A percentile compares a stretch with the other conserved stretches of the same genome.
Conservation (phyloP, 768 basidiomycete species). For the Inosperma sp. region DNA sequence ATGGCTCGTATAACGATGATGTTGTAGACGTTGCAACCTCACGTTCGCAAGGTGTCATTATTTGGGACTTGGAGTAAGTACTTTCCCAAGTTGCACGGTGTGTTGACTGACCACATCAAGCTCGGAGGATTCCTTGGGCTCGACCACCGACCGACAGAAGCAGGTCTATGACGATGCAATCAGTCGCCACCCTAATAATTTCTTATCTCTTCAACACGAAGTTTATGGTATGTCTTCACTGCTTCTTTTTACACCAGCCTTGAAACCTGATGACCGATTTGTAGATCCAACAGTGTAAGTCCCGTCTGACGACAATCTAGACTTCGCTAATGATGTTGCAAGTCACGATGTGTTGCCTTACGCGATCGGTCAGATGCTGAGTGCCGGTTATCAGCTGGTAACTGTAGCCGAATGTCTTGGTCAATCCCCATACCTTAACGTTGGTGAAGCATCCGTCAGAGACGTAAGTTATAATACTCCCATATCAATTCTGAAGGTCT, state of each 20-base stretch:
- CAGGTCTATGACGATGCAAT: slow-evolving; percentile 26
- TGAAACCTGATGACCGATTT: too few species aligned
- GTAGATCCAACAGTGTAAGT: slow-evolving; percentile 9
- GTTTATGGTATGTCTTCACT: slow-evolving; percentile 25
- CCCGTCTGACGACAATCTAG: not conserved
- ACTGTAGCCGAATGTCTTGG: slow-evolving; percentile 42
- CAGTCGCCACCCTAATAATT: slow-evolving; percentile 28
- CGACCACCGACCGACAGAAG: slow-evolving; percentile 27
- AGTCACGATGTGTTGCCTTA: slow-evolving; percentile 36
- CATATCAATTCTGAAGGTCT: not conserved
- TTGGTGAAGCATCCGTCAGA: slow-evolving; percentile 24
- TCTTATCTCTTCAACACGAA: slow-evolving; percentile 42
- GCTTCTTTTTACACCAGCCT: too few species aligned
- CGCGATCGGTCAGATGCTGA: slow-evolving; percentile 34
- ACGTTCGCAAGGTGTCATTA: slow-evolving; percentile 29
- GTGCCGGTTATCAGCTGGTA: slow-evolving; percentile 40
- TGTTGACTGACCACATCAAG: slow-evolving; percentile 18
- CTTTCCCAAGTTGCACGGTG: not conserved
- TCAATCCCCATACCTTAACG: slow-evolving; percentile 32
- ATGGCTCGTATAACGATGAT: slow-evolving; percentile 37
- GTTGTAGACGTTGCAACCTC: slow-evolving; percentile 26
- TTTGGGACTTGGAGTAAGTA: slow-evolving; percentile 38
- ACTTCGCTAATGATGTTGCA: not conserved
- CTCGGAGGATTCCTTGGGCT: slow-evolving; percentile 36
- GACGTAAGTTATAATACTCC: slow-evolving; percentile 32